A percentile compares a stretch with the other conserved stretches of the same genome.
Conservation (phyloP, 768 basidiomycete species). For the Boletus rufocinnamomeus region DNA sequence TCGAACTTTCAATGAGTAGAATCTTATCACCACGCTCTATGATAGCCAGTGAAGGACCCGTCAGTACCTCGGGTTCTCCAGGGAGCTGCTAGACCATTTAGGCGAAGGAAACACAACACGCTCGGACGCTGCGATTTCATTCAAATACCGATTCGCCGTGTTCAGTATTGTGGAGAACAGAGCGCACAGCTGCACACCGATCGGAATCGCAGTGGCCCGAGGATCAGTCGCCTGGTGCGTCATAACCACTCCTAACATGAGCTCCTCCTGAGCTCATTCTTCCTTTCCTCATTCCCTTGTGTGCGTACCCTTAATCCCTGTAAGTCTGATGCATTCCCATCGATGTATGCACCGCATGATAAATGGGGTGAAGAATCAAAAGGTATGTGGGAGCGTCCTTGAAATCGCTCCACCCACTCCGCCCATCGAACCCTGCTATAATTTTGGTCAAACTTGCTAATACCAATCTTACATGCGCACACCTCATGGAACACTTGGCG, state of each 20-base stretch:
- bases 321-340: constrained; percentile 3
- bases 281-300: neutral
- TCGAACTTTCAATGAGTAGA: neutral
- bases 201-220: constrained; percentile 5
- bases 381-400: neutral
- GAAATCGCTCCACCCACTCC: constrained; percentile 1
- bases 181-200: neutral
- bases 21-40: neutral
- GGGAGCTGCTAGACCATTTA: neutral
- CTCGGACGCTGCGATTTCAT: neutral
- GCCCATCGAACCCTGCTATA: neutral
- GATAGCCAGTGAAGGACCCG: neutral
- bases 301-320: neutral
- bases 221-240: constrained; percentile 16
- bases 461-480: constrained; percentile 10
- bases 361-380: neutral
- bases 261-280: constrained; percentile 3
- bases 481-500: constrained; percentile 10
- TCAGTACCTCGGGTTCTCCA: neutral
- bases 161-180: constrained; percentile 2
- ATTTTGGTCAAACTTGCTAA: constrained; percentile 1
- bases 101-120: neutral
- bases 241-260: neutral
- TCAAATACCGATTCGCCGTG: constrained; percentile 5
- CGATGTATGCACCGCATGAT: neutral